Evolutionary conservation across 1,139 yeast genomes (phyloP).

Genomic region (Taphrina flavorubra): DNA sequence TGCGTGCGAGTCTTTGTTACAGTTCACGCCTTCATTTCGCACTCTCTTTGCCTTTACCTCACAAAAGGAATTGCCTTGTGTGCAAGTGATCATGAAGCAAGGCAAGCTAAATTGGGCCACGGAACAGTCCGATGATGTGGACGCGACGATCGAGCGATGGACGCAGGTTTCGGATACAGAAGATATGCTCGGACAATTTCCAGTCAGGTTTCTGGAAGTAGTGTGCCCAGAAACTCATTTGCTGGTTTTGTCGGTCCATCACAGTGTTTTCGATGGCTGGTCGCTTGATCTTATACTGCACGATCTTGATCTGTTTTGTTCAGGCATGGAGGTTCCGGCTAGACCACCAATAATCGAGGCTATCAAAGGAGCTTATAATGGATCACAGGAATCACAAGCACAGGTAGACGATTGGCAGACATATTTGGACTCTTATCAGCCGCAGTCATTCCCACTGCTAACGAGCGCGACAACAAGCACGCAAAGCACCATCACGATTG

Average conservation of each 20-base stretch:
- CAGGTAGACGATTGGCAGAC: slow-evolving; percentile 7
- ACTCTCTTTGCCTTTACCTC: slow-evolving; percentile 45
- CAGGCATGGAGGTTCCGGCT: background rate
- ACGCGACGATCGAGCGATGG: background rate
- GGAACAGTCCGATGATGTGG: background rate
- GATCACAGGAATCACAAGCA: background rate
- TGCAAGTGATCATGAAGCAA: slow-evolving; percentile 42
- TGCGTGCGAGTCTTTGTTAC: slow-evolving; percentile 42
- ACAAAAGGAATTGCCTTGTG: slow-evolving; percentile 41
- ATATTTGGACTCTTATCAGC: slow-evolving; percentile 13
- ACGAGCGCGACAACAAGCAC: background rate
- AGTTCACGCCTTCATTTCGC: slow-evolving; percentile 45
- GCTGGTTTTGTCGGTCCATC: slow-evolving; percentile 45
- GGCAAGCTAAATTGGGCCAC: slow-evolving; percentile 16
- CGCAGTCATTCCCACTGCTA: slow-evolving; percentile 13
- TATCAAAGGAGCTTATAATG: background rate
- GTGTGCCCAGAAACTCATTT: background rate
- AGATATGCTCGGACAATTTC: background rate
- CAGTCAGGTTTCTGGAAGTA: slow-evolving; percentile 22
- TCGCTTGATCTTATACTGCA: slow-evolving; percentile 42
- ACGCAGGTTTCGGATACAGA: background rate
- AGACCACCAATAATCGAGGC: background rate
- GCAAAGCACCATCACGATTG: background rate
- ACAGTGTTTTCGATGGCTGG: slow-evolving; percentile 46
- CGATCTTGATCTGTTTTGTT: slow-evolving; percentile 39